Percentiles rank a stretch among this genome's conserved stretches.
These are phyloP conservation scores for Mycena maculata DNA, from an alignment of 768 basidiomycete species.

Conservation along the genomic window DNA sequence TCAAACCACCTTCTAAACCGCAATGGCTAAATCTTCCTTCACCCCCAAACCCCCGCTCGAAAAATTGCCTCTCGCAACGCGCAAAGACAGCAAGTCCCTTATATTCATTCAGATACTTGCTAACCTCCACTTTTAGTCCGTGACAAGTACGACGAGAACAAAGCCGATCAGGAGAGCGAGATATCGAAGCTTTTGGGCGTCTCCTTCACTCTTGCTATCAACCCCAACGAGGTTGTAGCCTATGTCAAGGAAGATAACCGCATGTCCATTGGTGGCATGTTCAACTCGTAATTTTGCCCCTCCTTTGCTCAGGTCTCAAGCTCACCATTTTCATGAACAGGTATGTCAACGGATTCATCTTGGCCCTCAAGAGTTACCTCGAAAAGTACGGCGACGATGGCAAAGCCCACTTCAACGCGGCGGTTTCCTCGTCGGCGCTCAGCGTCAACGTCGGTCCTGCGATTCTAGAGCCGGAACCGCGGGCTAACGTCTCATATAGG, in stretches of 20 bases:
- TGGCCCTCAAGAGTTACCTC: conserved; percentile 44
- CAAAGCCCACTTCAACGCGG: conserved; percentile 50
- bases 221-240: conserved; percentile 48
- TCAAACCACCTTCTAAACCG: background rate
- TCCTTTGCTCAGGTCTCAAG: no score
- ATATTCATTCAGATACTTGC: background rate
- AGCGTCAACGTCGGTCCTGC: conserved; percentile 36
- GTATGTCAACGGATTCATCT: conserved; percentile 50
- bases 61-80: conserved; percentile 39
- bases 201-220: conserved; percentile 45
- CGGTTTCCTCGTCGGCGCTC: conserved; percentile 47
- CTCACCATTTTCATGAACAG: conserved; percentile 34
- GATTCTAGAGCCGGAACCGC: no score
- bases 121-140: conserved; percentile 41
- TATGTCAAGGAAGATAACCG: conserved; percentile 41
- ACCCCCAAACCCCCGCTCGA: conserved; percentile 36
- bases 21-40: conserved; percentile 34
- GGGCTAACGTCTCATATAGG: background rate
- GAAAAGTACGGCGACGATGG: conserved; percentile 49
- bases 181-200: conserved; percentile 45
- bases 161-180: conserved; percentile 45
- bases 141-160: conserved; percentile 51
- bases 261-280: conserved; percentile 37
- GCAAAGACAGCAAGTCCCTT: conserved; percentile 36
- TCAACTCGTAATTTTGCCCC: conserved; percentile 37